Base-by-base conservation (phyloP, 2,329 filamentous ascomycete species). In the Chrysoporthe puriensis region DNA sequence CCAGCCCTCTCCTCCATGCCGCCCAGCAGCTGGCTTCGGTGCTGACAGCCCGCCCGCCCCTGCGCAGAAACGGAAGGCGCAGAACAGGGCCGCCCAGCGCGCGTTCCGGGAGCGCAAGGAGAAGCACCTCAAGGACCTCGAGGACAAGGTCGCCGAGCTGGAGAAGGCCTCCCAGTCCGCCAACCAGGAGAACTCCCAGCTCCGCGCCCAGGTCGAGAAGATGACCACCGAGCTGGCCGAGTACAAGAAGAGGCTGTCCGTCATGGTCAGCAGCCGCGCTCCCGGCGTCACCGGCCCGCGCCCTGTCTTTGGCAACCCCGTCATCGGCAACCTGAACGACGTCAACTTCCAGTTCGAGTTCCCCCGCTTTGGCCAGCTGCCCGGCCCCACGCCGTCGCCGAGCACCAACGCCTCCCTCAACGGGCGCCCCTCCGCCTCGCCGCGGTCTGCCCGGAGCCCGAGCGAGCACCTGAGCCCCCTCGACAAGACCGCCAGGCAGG, bases 281-380 rank as follows among this genome's bases (percentile, higher is more conserved):
- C 66, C 68, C 42, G 67, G 75, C 63, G 73, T 77, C 72, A 70
- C 68, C 72, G 36, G 63, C 48, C 18, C 6, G n/a, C 79, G 86
- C 76, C 83, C 83, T 16, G 79, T 79, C 43, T 82, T 85, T 74
- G 81, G 85, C 73, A 77, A 74, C 66, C 77, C 82, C 32, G 83
- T 83, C 13, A 76, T 88, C 70, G 87, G 82, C 77, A 90, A 88
- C 72, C 82, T 90, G 65, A 88, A 85, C 74, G 91, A 91, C 70
- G 90, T 91, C 77, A 94, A 91, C 76, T 98, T 98, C 76, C 90
- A 95, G 72, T 98, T 99, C 73, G 95, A 98, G 73, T 98, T 98
- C 72, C 95, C 96, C 71, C 94, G 92, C 76, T 98, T 99, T 74
- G 96, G 96, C 59, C 86, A 89, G 68, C 85, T 96, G 36, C 85